These are phyloP conservation scores for Nitzschia putrida DNA, from an alignment of 108 stramenopile species.

Conservation along the genomic window DNA sequence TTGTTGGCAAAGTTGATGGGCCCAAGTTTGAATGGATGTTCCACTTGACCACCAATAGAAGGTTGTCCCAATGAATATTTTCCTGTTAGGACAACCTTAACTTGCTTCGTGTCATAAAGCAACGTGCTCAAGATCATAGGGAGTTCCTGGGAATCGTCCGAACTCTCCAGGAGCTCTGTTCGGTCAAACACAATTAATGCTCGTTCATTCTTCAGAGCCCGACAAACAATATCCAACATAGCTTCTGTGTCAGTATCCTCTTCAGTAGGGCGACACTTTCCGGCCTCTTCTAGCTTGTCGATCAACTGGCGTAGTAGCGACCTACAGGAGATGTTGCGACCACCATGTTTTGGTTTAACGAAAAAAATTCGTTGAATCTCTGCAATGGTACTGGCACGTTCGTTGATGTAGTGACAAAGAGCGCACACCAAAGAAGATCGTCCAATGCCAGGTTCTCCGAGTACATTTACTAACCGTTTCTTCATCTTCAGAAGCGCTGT, in stretches of 20 bases:
- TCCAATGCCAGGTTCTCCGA: slow-evolving; percentile 76
- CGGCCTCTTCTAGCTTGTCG: slow-evolving; percentile 47
- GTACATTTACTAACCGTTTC: slow-evolving; percentile 66
- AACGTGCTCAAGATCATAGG: slow-evolving; percentile 65
- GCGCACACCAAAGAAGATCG: slow-evolving; percentile 66
- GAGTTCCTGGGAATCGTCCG: slow-evolving; percentile 58
- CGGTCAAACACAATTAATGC: slow-evolving; percentile 75
- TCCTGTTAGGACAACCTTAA: slow-evolving; percentile 59
- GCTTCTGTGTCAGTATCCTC: slow-evolving; percentile 50
- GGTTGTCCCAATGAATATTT: slow-evolving; percentile 46
- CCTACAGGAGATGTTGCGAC: slow-evolving; percentile 34
- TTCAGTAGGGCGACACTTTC: slow-evolving; percentile 33
- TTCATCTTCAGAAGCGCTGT: slow-evolving; percentile 47
- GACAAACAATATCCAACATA: slow-evolving; percentile 42
- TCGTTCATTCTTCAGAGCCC: slow-evolving; percentile 49
- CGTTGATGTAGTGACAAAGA: slow-evolving; percentile 80
- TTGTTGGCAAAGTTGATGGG: slow-evolving; percentile 62
- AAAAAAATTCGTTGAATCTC: slow-evolving; percentile 59
- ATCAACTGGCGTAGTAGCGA: slow-evolving; percentile 41
- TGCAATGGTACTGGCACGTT: slow-evolving; percentile 56
- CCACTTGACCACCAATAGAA: slow-evolving; percentile 58
- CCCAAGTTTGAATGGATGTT: slow-evolving; percentile 57
- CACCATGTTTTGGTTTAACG: slow-evolving; percentile 50
- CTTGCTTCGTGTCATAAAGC: slow-evolving; percentile 63
- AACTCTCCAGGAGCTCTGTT: slow-evolving; percentile 52